A percentile compares a stretch with the other conserved stretches of the same genome.
These are phyloP conservation scores for Trichoderma sp. DNA, from an alignment of 2,329 filamentous ascomycete species.

Conservation along the genomic window DNA sequence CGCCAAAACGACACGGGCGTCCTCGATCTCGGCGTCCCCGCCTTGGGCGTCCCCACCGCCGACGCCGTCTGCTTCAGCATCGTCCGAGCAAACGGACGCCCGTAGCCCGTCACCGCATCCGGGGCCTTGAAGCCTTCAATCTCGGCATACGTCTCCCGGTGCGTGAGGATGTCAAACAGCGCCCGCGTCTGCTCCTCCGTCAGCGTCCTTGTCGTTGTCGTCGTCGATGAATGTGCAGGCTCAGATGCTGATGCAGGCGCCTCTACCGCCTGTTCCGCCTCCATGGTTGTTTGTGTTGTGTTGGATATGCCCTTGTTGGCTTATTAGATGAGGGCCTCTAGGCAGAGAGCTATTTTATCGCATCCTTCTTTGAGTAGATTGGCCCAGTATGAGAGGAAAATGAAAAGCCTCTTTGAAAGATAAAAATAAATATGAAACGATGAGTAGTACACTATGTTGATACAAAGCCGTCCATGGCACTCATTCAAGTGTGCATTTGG, in stretches of 20 bases:
- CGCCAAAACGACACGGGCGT: constrained; percentile 26
- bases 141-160: constrained; percentile 62
- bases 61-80: constrained; percentile 14
- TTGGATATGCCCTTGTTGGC: neutral
- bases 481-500: neutral
- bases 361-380: neutral
- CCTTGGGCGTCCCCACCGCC: constrained; percentile 25
- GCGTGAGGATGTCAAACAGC: constrained; percentile 59
- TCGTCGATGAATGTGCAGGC: neutral
- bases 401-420: neutral
- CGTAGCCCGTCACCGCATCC: constrained; percentile 63
- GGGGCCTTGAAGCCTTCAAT: constrained; percentile 70
- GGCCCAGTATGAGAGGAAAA: neutral
- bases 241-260: neutral
- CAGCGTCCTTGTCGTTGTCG: constrained; percentile 20
- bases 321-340: neutral
- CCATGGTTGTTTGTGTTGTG: neutral
- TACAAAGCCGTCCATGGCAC: neutral
- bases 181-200: constrained; percentile 47
- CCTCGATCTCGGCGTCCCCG: constrained; percentile 30
- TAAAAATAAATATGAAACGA: neutral
- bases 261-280: neutral
- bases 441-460: neutral
- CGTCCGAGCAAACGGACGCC: constrained; percentile 59
- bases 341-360: neutral